These are phyloP conservation scores for Cardamine chenopodiifolia DNA, from an alignment of 345 rosid species.

Conservation along the genomic window DNA sequence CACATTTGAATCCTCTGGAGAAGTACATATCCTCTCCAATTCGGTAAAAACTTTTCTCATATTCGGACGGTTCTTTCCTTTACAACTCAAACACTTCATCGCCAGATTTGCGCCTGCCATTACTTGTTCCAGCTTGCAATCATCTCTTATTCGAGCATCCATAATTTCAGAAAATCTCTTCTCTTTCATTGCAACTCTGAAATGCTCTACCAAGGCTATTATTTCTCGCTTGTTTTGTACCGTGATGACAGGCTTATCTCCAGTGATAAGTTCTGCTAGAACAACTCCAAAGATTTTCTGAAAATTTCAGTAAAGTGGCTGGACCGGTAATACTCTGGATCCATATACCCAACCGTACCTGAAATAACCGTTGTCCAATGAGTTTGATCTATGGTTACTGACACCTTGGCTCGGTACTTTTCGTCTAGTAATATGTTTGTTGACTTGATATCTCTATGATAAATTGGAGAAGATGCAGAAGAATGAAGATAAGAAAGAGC, in stretches of 20 bases:
- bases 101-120: conserved; percentile 54
- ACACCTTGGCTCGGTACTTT: conserved; percentile 36
- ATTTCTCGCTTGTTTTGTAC: conserved; percentile 46
- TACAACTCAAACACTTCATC: conserved; percentile 50
- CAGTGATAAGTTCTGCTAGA: conserved; percentile 22
- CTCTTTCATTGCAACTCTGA: conserved; percentile 48
- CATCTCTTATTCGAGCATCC: conserved; percentile 49
- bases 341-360: conserved; percentile 40
- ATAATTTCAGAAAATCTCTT: conserved; percentile 43
- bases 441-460: conserved; percentile 51
- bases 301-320: conserved; percentile 33
- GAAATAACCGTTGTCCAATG: conserved; percentile 31
- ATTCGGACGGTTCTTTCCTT: conserved; percentile 54
- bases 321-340: conserved; percentile 36
- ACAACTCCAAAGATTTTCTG: conserved; percentile 36
- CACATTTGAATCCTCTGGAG: conserved; percentile 4
- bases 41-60: conserved; percentile 57
- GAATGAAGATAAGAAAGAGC: conserved; percentile 49
- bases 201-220: conserved; percentile 51
- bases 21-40: conserved; percentile 38
- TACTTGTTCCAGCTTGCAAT: conserved; percentile 50
- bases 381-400: conserved; percentile 40
- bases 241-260: conserved; percentile 37
- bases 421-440: conserved; percentile 34
- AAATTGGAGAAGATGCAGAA: conserved; percentile 43